These are phyloP conservation scores for Babesia sp. DNA, from an alignment of 169 alveolate species.

Conservation along the genomic window DNA sequence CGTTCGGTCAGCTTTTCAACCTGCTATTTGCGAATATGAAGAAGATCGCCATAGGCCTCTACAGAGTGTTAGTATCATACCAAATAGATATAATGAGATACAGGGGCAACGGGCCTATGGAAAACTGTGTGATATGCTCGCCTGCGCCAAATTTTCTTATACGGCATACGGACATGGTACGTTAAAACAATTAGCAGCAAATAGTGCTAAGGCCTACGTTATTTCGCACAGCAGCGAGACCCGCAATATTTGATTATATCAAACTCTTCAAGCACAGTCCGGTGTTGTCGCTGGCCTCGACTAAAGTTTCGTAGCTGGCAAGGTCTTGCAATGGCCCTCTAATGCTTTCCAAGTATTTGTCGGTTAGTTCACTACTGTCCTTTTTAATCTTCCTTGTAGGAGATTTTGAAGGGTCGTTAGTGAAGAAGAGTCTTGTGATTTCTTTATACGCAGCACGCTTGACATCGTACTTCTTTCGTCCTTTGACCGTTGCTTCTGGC, in stretches of 20 bases:
- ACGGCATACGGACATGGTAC: conserved; percentile 42
- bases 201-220: conserved; percentile 26
- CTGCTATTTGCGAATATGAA: conserved; percentile 31
- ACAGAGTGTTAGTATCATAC: conserved; percentile 30
- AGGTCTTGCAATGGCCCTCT: not conserved
- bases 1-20: conserved; percentile 44
- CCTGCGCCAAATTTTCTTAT: conserved; percentile 42
- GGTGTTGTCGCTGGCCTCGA: not conserved
- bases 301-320: not conserved
- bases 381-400: not conserved
- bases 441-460: not conserved
- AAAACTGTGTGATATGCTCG: conserved; percentile 52
- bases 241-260: not conserved
- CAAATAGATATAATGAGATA: not conserved
- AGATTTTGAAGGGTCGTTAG: not conserved
- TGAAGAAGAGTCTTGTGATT: not conserved
- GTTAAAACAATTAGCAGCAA: not conserved
- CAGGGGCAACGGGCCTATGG: conserved; percentile 41
- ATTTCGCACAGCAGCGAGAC: conserved; percentile 5
- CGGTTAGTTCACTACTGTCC: not conserved
- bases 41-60: conserved; percentile 36
- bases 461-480: not conserved
- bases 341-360: not conserved
- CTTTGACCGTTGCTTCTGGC: not conserved
- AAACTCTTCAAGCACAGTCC: not conserved